A percentile compares a stretch with the other conserved stretches of the same genome.
Evolutionary conservation across 2,329 filamentous ascomycete species (phyloP).

Genomic region (Fusarium goolgardi): DNA sequence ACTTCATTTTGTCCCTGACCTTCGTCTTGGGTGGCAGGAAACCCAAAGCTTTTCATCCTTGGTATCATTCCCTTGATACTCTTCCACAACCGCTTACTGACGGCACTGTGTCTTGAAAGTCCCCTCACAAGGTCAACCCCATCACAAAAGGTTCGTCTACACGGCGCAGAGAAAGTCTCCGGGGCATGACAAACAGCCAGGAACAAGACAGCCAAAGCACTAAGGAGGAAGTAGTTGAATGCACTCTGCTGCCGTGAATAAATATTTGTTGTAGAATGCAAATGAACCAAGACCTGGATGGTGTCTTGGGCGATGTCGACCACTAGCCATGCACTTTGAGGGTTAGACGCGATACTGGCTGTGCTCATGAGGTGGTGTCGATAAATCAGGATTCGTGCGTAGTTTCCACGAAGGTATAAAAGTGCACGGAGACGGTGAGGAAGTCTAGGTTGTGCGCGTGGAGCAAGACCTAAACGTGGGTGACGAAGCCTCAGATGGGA

Average conservation of each 20-base stretch:
- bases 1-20: neutral
- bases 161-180: slow-evolving; percentile 53
- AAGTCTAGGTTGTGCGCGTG: slow-evolving; percentile 50
- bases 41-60: slow-evolving; percentile 45
- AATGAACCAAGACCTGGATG: slow-evolving; percentile 46
- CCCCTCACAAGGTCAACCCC: slow-evolving; percentile 50
- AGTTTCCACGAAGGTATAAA: slow-evolving; percentile 59
- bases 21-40: slow-evolving; percentile 30
- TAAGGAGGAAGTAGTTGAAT: slow-evolving; percentile 49
- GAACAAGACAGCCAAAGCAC: slow-evolving; percentile 47
- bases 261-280: slow-evolving; percentile 46
- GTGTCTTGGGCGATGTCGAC: slow-evolving; percentile 51
- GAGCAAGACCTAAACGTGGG: slow-evolving; percentile 52
- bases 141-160: slow-evolving; percentile 49
- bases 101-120: slow-evolving; percentile 50
- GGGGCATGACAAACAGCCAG: slow-evolving; percentile 59
- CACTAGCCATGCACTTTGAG: slow-evolving; percentile 53
- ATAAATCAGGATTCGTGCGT: slow-evolving; percentile 59
- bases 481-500: slow-evolving; percentile 53
- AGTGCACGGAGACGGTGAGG: slow-evolving; percentile 57
- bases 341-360: slow-evolving; percentile 49
- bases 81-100: slow-evolving; percentile 52
- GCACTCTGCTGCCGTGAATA: slow-evolving; percentile 47
- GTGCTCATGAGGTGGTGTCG: slow-evolving; percentile 56
- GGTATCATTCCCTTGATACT: slow-evolving; percentile 52